Evolutionary conservation across 148 eudicot genomes (phyloP).

Genomic region (Polygonum aviculare): DNA sequence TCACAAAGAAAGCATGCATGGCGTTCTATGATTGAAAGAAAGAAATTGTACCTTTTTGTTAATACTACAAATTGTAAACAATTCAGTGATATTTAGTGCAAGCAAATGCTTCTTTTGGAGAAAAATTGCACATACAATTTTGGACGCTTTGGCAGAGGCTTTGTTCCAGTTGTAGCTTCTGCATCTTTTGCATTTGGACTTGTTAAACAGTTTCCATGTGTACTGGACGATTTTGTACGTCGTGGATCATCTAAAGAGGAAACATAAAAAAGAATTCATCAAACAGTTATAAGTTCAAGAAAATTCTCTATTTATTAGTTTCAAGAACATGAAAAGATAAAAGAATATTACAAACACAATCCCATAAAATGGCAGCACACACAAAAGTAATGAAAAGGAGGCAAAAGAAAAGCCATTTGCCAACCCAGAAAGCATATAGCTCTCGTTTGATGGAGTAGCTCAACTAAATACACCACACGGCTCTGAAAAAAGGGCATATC

Average conservation of each 20-base stretch:
- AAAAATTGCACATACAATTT: slow-evolving; percentile 43
- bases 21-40: not conserved
- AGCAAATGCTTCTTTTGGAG: not conserved
- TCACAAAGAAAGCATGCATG: slow-evolving; percentile 2
- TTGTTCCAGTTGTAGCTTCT: slow-evolving; percentile 22
- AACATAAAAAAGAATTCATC: not conserved
- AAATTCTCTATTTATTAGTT: not conserved
- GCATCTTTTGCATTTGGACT: slow-evolving; percentile 21
- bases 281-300: not conserved
- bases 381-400: not conserved
- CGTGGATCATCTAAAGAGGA: slow-evolving; percentile 15
- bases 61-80: not conserved
- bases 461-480: not conserved
- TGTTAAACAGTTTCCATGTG: slow-evolving; percentile 20
- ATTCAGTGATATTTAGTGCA: not conserved
- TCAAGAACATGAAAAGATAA: not conserved
- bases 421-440: not conserved
- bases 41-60: not conserved
- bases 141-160: slow-evolving; percentile 40
- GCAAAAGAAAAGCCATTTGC: not conserved
- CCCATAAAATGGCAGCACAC: not conserved
- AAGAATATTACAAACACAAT: not conserved
- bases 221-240: slow-evolving; percentile 15
- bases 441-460: not conserved
- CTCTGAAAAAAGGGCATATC: not conserved